Evolutionary conservation across 805 yeast species (phyloP).

Genomic region (Kazachstania africana): DNA sequence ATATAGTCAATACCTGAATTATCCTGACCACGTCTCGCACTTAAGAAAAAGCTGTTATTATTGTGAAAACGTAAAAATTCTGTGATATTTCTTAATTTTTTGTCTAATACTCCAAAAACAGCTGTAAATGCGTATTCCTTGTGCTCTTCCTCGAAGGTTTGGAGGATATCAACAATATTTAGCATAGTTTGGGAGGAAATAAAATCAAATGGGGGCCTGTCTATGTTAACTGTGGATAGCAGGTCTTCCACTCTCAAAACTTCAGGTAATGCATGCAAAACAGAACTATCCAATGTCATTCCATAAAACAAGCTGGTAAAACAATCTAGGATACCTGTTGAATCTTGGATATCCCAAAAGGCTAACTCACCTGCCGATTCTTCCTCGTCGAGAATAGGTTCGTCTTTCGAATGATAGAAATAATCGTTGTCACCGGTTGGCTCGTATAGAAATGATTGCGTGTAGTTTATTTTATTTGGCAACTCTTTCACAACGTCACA

Average conservation of each 20-base stretch:
- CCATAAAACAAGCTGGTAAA: slow-evolving; percentile 37
- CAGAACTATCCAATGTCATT: slow-evolving; percentile 39
- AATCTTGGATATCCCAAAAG: slow-evolving; percentile 41
- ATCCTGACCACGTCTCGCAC: slow-evolving; percentile 8
- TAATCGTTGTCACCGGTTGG: slow-evolving; percentile 25
- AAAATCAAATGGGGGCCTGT: slow-evolving; percentile 52
- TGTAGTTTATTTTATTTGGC: slow-evolving; percentile 31
- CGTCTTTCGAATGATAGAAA: slow-evolving; percentile 33
- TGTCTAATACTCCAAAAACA: slow-evolving; percentile 25
- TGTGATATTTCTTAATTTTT: slow-evolving; percentile 21
- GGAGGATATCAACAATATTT: slow-evolving; percentile 42
- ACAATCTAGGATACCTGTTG: slow-evolving; percentile 39
- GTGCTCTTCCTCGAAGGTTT: slow-evolving; percentile 44
- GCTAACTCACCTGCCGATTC: slow-evolving; percentile 31
- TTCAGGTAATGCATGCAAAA: slow-evolving; percentile 32
- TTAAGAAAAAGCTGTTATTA: slow-evolving; percentile 18
- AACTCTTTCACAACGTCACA: slow-evolving; percentile 33
- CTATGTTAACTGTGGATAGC: slow-evolving; percentile 36
- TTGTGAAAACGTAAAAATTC: slow-evolving; percentile 17
- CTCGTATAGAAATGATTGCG: slow-evolving; percentile 34
- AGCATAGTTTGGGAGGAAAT: slow-evolving; percentile 41
- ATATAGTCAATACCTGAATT: slow-evolving; percentile 7
- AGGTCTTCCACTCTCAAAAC: slow-evolving; percentile 33
- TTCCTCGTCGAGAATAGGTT: slow-evolving; percentile 32
- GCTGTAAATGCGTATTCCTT: slow-evolving; percentile 35